Percentiles rank a stretch among this genome's conserved stretches.
phyloP scores from a whole-genome alignment of 768 basidiomycete species.

The Hygrophorus russula region DNA sequence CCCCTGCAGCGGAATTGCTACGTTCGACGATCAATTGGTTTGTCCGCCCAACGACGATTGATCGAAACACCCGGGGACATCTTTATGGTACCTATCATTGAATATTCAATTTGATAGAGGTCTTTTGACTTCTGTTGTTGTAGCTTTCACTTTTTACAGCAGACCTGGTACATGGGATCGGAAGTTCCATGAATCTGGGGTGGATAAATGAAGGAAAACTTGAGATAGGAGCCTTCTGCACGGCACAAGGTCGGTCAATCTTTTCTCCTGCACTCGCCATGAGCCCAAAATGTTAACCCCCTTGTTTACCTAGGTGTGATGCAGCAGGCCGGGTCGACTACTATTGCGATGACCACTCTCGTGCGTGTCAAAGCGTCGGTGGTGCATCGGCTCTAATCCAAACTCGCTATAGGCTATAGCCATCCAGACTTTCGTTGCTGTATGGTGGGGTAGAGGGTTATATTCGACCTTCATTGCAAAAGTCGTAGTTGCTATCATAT shows the following conservation, averaged over 20 bases:
- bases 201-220: conserved; percentile 8
- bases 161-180: conserved; percentile 1
- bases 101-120: too few species aligned
- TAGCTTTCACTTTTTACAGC: conserved; percentile 7
- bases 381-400: not conserved
- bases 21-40: not conserved
- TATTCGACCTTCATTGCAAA: not conserved
- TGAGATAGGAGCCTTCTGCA: conserved; percentile 3
- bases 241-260: conserved; percentile 2
- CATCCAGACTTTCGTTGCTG: conserved; percentile 5
- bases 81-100: not conserved
- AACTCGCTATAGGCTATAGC: conserved; percentile 3
- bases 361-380: not conserved
- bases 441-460: conserved; percentile 6
- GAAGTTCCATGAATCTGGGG: conserved; percentile 1
- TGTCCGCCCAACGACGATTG: not conserved
- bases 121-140: not conserved
- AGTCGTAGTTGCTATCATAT: conserved; percentile 17
- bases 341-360: conserved; percentile 2
- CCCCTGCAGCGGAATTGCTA: conserved; percentile 4
- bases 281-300: too few species aligned
- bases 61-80: conserved; percentile 2
- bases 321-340: not conserved
- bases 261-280: not conserved
- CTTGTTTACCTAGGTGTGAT: not conserved